These are phyloP conservation scores for Candida golubevii DNA, from an alignment of 805 yeast genomes.

Conservation along the genomic window DNA sequence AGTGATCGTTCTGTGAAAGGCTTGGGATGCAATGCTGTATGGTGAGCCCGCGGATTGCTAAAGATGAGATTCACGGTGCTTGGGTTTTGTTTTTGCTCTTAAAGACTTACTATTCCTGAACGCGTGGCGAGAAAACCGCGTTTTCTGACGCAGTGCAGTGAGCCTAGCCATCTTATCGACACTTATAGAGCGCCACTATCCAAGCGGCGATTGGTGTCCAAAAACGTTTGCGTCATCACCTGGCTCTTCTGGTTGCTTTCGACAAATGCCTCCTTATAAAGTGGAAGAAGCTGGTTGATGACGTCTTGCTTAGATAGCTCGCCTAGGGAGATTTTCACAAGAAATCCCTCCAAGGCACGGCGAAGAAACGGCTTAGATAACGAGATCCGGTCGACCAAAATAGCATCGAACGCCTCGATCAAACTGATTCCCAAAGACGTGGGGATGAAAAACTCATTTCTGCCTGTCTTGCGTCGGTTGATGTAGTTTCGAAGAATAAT, in stretches of 20 bases:
- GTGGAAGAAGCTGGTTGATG: constrained; percentile 45
- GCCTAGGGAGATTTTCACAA: constrained; percentile 70
- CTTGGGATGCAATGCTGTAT: not conserved
- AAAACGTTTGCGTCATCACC: constrained; percentile 15
- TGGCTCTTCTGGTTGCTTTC: constrained; percentile 16
- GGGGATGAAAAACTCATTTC: constrained; percentile 57
- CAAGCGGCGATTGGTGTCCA: constrained; percentile 10
- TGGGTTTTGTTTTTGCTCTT: too few relatives aligned
- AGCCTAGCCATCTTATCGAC: not conserved
- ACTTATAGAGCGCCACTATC: not conserved
- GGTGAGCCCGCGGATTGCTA: not conserved
- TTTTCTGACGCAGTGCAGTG: too few relatives aligned
- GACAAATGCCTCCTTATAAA: constrained; percentile 58
- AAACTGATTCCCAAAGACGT: constrained; percentile 80
- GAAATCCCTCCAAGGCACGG: constrained; percentile 63
- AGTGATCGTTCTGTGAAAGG: too few relatives aligned
- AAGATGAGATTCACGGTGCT: too few relatives aligned
- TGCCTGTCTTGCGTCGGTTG: constrained; percentile 35
- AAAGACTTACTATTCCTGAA: too few relatives aligned
- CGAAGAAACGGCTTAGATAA: constrained; percentile 88
- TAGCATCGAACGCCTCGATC: constrained; percentile 80
- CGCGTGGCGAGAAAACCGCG: too few relatives aligned
- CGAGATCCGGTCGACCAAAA: constrained; percentile 66
- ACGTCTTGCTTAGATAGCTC: constrained; percentile 49
- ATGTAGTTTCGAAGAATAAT: constrained; percentile 67